Conservation (phyloP, 805 yeast genomes). For the Wickerhamiella sergipiensis region DNA sequence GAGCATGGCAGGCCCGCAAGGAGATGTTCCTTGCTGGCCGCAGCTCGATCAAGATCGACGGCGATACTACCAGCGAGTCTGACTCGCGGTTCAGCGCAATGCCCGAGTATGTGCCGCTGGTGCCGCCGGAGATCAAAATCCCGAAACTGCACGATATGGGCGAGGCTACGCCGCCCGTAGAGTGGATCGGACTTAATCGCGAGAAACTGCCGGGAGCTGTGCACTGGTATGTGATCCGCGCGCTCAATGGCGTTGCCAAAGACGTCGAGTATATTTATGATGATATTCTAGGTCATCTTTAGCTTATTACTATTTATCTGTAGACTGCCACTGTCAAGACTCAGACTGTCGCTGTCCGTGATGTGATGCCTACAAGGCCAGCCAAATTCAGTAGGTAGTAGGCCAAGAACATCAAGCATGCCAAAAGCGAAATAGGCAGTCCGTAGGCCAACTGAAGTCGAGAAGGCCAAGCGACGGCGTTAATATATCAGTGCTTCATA, state of each 20-base stretch:
- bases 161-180: conserved; percentile 94
- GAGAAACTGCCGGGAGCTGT: conserved; percentile 74
- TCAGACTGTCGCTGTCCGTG: too few relatives aligned
- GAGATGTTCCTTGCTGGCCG: conserved; percentile 9
- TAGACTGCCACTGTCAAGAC: too few relatives aligned
- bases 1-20: conserved; percentile 14
- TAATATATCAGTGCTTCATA: not conserved
- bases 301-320: not conserved
- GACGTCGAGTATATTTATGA: conserved; percentile 36
- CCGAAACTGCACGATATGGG: conserved; percentile 88
- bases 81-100: not conserved
- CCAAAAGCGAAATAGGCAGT: too few relatives aligned
- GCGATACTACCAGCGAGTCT: not conserved
- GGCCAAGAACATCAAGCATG: too few relatives aligned
- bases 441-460: too few relatives aligned
- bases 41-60: not conserved
- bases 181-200: conserved; percentile 94
- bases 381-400: too few relatives aligned
- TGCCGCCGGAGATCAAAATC: conserved; percentile 70
- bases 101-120: conserved; percentile 33
- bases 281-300: conserved; percentile 9
- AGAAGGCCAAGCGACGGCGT: too few relatives aligned
- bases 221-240: conserved; percentile 64
- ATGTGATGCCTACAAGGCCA: too few relatives aligned
- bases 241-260: conserved; percentile 58